Evolutionary conservation across 441 rosid species (phyloP), one percentile per base, ranked within the genome.

Genomic region (Gossypium laxum): DNA sequence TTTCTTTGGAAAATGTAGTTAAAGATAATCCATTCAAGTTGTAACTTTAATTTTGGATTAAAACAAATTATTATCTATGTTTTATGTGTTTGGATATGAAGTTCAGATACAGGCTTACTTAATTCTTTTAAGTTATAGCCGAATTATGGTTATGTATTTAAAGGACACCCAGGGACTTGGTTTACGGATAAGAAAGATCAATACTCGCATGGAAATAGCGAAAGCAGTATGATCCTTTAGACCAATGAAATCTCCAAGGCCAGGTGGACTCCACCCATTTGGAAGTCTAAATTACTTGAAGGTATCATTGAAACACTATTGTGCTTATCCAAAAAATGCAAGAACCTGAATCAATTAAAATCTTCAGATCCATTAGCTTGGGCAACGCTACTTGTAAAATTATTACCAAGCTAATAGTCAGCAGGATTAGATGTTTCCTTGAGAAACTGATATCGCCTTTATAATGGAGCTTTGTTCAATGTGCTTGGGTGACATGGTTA

Each of bases 21-120:
- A 72, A 50, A 67, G 28, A 59, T 19, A 69, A 71, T 14, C 72
- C 41, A 68, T 79, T 76, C 56, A 4, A 38, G 22, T 26, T 58
- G 22, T 32, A 62, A 32, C 70, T 43, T n/a, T 60, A 18, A 14
- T 70, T 73, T 75, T 57, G 72, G 43, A 32, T 67, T 41, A 12
- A n/a, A 0, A 30, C 50, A 12, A 57, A 10, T 69, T 54, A 34
- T 60, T 26, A 0, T 19, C n/a, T 54, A 51, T 51, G 8, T 48
- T 48, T 48, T 14, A 48, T 48, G 22, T 6, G 56, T 51, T 17
- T 51, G 56, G 22, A 51, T 51, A 0, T 51, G 11, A 51, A 51
- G 22, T 17, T 51, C 57, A 51, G 18, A 17, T 50, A n/a, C 45
- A 38, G 2, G 45, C 45, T 38, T 7, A 7, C 43, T 38, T 38